Conservation (phyloP, 2,329 filamentous ascomycete genomes). For the Colletotrichum musicola region DNA sequence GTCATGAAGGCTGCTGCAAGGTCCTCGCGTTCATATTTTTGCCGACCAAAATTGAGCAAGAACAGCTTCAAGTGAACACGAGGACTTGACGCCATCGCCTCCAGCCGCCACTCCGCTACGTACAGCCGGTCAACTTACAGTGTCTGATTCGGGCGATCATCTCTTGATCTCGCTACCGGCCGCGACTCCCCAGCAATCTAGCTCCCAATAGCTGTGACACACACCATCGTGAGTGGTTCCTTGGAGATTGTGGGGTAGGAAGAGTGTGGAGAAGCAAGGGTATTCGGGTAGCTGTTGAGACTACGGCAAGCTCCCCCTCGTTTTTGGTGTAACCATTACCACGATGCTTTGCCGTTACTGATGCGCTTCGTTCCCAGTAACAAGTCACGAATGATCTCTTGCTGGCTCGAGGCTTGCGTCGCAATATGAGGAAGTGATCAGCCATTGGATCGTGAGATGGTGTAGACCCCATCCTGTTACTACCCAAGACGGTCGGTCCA, state of each 20-base stretch:
- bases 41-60: neutral
- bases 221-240: slow-evolving; percentile 19
- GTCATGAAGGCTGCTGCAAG: neutral
- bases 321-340: slow-evolving; percentile 23
- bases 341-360: slow-evolving; percentile 20
- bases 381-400: neutral
- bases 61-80: no score
- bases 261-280: slow-evolving; percentile 32
- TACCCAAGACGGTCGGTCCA: slow-evolving; percentile 27
- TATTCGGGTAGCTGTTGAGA: slow-evolving; percentile 20
- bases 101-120: neutral
- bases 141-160: slow-evolving; percentile 4
- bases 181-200: slow-evolving; percentile 36
- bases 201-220: slow-evolving; percentile 11
- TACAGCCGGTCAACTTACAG: neutral
- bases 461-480: neutral
- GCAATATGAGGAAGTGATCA: slow-evolving; percentile 10
- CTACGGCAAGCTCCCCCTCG: slow-evolving; percentile 7
- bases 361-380: slow-evolving; percentile 10
- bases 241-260: slow-evolving; percentile 30
- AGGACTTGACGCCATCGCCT: no score
- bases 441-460: slow-evolving; percentile 4
- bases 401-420: slow-evolving; percentile 13
- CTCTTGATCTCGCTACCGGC: slow-evolving; percentile 8
- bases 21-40: neutral